A percentile compares a stretch with the other conserved stretches of the same genome.
phyloP scores from a whole-genome alignment of 768 basidiomycete species.

The Favolaschia claudopus region DNA sequence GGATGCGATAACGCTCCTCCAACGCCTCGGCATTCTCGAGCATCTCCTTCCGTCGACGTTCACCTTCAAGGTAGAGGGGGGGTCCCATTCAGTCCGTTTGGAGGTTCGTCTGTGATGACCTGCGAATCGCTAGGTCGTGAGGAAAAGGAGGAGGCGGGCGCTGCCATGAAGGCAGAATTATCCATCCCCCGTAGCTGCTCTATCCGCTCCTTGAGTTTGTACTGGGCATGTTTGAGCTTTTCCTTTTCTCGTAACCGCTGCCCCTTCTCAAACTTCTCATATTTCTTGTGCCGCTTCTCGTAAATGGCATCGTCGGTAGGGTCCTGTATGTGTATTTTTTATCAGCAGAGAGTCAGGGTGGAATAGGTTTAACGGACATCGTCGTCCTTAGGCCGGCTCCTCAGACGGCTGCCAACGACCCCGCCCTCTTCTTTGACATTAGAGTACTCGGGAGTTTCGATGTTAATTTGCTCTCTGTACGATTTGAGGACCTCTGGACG shows the following conservation, averaged over 20 bases:
- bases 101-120: conserved; percentile 39
- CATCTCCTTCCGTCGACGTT: conserved; percentile 77
- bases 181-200: conserved; percentile 85
- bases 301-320: conserved; percentile 83
- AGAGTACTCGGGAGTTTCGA: conserved; percentile 82
- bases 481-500: conserved; percentile 77
- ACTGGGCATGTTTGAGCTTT: conserved; percentile 90
- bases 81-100: conserved; percentile 45
- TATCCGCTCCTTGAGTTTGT: conserved; percentile 89
- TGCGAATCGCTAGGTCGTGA: conserved; percentile 33
- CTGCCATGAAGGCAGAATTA: conserved; percentile 66
- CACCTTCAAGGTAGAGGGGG: conserved; percentile 64
- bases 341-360: conserved; percentile 15
- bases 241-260: conserved; percentile 89
- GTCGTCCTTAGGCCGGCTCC: conserved; percentile 73
- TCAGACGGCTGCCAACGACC: conserved; percentile 75
- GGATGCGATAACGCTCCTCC: conserved; percentile 77
- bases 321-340: conserved; percentile 48
- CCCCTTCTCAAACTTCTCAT: conserved; percentile 86
- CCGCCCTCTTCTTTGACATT: conserved; percentile 48
- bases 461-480: conserved; percentile 71
- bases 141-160: conserved; percentile 69
- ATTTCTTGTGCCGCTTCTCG: conserved; percentile 84
- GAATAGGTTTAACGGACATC: conserved; percentile 55
- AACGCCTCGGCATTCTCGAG: conserved; percentile 68